Evolutionary conservation across 1,284 basidiomycete genomes (phyloP).

Genomic region (Fomitopsis palustris): DNA sequence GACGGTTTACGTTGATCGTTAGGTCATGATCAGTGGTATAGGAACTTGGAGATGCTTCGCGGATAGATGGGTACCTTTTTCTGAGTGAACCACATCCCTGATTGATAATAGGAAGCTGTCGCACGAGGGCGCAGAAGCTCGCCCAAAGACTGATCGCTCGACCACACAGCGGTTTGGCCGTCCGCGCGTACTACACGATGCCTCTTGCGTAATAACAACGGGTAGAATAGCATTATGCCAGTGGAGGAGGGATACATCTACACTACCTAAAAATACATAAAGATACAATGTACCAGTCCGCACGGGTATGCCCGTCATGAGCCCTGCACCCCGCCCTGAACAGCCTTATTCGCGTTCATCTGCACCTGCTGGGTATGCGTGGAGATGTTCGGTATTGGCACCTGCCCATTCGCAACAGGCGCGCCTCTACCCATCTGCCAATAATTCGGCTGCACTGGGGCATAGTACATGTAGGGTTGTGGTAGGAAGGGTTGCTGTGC

Average conservation of each 20-base stretch:
- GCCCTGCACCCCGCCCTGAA: slow-evolving; percentile 36
- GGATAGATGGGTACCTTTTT: background rate
- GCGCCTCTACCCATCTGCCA: slow-evolving; percentile 29
- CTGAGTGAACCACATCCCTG: background rate
- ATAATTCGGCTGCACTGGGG: slow-evolving; percentile 14
- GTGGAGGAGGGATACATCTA: slow-evolving; percentile 4
- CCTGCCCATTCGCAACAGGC: slow-evolving; percentile 25
- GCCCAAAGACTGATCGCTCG: background rate
- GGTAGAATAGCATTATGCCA: slow-evolving; percentile 6
- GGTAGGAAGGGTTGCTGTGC: slow-evolving; percentile 22
- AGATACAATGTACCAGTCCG: slow-evolving; percentile 1
- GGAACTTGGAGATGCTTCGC: background rate
- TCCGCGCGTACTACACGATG: background rate
- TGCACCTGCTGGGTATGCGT: slow-evolving; percentile 32
- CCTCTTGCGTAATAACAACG: background rate
- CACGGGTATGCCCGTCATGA: slow-evolving; percentile 16
- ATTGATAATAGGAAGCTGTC: background rate
- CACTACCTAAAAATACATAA: slow-evolving; percentile 10
- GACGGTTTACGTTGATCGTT: background rate
- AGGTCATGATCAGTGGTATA: background rate
- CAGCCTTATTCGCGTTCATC: slow-evolving; percentile 30
- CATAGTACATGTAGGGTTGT: slow-evolving; percentile 26
- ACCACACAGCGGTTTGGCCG: background rate
- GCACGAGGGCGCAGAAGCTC: background rate
- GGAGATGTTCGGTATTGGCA: slow-evolving; percentile 22